Conservation (phyloP, 2,329 filamentous ascomycete species). For the Pseudogymnoascus sp. region DNA sequence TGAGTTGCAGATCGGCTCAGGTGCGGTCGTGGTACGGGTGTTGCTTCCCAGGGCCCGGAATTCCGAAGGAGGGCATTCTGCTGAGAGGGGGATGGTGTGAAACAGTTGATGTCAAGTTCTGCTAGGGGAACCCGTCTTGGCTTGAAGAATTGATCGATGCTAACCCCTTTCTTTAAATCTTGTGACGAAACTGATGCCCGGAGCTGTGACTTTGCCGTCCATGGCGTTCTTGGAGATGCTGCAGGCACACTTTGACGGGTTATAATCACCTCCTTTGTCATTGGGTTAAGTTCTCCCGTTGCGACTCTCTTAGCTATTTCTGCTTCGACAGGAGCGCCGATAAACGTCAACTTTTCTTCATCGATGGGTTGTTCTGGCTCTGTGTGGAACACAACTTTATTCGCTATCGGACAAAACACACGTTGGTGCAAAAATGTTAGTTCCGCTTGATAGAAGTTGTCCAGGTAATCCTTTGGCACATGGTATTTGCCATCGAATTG, state of each 20-base stretch:
- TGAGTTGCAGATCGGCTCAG: conserved; percentile 21
- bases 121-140: conserved; percentile 56
- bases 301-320: conserved; percentile 69
- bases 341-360: conserved; percentile 68
- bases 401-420: conserved; percentile 74
- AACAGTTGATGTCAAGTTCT: conserved; percentile 61
- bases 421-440: conserved; percentile 90
- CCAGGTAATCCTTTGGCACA: conserved; percentile 74
- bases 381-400: conserved; percentile 69
- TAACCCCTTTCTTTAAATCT: conserved; percentile 51
- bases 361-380: conserved; percentile 56
- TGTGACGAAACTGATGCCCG: conserved; percentile 30
- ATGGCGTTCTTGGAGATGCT: conserved; percentile 16
- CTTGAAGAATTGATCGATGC: conserved; percentile 61
- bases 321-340: conserved; percentile 66
- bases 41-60: conserved; percentile 48
- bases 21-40: conserved; percentile 34
- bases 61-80: conserved; percentile 51
- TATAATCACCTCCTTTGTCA: conserved; percentile 62
- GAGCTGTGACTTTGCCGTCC: conserved; percentile 16
- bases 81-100: conserved; percentile 61
- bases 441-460: conserved; percentile 79
- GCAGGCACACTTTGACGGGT: conserved; percentile 25
- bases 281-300: conserved; percentile 76
- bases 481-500: conserved; percentile 83